Evolutionary conservation across 202 grass and related monocot species (phyloP).

Genomic region (Digitaria exilis): DNA sequence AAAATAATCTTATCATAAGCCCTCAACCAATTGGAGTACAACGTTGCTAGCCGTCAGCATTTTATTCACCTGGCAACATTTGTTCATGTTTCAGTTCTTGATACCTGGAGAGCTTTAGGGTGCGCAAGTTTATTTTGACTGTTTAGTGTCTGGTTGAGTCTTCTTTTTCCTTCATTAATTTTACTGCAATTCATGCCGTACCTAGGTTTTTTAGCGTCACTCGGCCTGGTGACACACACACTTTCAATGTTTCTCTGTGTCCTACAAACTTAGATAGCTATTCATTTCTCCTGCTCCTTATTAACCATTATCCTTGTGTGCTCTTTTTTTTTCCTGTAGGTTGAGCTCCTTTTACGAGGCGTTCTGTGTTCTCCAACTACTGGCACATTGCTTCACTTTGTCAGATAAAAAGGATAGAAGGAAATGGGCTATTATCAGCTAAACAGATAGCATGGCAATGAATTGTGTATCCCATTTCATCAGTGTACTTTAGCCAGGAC

Average conservation of each 20-base stretch:
- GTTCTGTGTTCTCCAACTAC: background rate
- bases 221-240: no score
- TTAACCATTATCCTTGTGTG: constrained; percentile 3
- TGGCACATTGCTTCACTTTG: background rate
- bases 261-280: background rate
- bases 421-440: constrained; percentile 6
- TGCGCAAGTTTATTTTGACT: background rate
- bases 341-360: constrained; percentile 1
- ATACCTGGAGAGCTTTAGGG: background rate
- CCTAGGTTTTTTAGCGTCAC: background rate
- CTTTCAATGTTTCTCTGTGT: background rate
- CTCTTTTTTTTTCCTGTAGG: constrained; percentile 43
- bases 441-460: background rate
- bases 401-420: background rate
- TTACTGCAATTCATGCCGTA: background rate
- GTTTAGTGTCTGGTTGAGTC: background rate
- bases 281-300: background rate
- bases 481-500: constrained; percentile 5
- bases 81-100: background rate
- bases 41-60: background rate
- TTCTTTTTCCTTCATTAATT: background rate
- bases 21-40: background rate
- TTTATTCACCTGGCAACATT: background rate
- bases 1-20: background rate
- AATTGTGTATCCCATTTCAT: constrained; percentile 2